Evolutionary conservation across 495 filamentous ascomycete genomes (phyloP), one percentile per base, ranked within the genome.

Genomic region (Penicillium flavigenum): DNA sequence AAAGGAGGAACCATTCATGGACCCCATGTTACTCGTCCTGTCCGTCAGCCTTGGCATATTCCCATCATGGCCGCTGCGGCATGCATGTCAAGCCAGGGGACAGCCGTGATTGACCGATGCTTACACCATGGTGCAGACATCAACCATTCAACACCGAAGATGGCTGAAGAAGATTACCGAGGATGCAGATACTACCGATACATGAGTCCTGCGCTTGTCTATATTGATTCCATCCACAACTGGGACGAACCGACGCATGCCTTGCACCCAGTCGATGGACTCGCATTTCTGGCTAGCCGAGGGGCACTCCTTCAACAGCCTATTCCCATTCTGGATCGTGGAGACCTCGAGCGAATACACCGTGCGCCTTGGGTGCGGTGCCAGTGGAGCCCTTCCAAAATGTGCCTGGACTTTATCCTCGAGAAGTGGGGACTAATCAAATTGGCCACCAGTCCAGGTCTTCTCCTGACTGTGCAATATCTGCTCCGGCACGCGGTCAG

Each of bases 171-270:
- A 0, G 9, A 3, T 24, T 47, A 29, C 44, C 4, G 17, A 5
- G 44, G 24, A 6, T 29, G 24, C 24, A 46, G 7, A 46, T 0
- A n/a, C 0, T 29, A 47, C 24, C 14, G 24, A 26, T 47, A 47
- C 24, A 47, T 47, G 24, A 47, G 44, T 47, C 44, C 44, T 47
- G 24, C 44, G 44, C 24, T 47, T 47, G 44, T 47, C 24, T 47
- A 29, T 47, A 14, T 47, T 47, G 44, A 47, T 47, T 47, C 44
- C 12, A 47, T 47, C 29, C 24, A 47, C 14, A 47, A 47, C 24
- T 47, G 24, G 44, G 44, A 47, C 44, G 44, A 47, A 29, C 44
- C 44, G 24, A 29, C 1, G 24, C 44, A 47, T 47, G 44, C 24
- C 44, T 29, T 47, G 14, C 44, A 17, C 2, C 44, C 24, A 24